Evolutionary conservation across 2,329 filamentous ascomycete species (phyloP).

Genomic region (Pestalotiopsis sp.): DNA sequence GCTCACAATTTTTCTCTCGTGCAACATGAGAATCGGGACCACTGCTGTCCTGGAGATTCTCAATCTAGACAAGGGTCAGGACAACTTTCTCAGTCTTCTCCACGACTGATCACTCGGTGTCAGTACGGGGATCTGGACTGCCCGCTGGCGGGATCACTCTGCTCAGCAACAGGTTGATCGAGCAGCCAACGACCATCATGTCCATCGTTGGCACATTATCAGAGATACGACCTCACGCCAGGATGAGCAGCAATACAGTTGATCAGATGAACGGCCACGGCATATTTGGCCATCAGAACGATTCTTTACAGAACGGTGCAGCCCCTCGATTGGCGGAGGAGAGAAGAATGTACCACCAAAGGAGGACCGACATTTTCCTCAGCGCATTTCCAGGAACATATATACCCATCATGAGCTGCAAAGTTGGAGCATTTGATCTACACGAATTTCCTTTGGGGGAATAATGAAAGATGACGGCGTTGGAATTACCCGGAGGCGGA

Average conservation of each 20-base stretch:
- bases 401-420: background rate
- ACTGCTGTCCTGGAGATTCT: background rate
- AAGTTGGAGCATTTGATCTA: background rate
- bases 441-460: background rate
- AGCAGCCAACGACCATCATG: background rate
- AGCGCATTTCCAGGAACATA: too few relatives aligned
- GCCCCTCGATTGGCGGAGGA: too few relatives aligned
- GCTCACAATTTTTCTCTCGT: background rate
- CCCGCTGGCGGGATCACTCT: background rate
- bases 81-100: background rate
- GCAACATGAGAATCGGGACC: background rate
- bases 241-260: background rate
- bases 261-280: background rate
- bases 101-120: too few relatives aligned
- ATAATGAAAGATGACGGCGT: background rate
- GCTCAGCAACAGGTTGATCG: background rate
- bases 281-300: background rate
- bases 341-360: too few relatives aligned
- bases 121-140: background rate
- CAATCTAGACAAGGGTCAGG: background rate
- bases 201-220: background rate
- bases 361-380: too few relatives aligned
- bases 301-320: too few relatives aligned
- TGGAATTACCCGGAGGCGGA: background rate
- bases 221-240: background rate